Percentiles rank a stretch among this genome's conserved stretches.
Evolutionary conservation across 139 green algal genomes (phyloP).

Genomic region (Nannochloris sp.): DNA sequence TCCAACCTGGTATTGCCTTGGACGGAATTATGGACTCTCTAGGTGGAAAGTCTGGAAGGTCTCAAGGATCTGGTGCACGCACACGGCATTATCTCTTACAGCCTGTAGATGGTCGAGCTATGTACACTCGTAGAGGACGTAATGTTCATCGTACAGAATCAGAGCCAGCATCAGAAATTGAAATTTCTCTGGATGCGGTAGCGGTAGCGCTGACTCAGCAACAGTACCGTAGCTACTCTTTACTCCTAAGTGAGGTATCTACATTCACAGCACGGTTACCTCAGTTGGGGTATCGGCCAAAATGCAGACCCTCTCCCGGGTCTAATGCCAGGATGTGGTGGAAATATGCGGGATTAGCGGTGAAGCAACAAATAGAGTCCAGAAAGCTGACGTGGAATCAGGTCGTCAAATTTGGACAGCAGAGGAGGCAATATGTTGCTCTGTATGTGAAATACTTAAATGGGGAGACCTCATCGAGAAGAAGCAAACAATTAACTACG

Average conservation of each 20-base stretch:
- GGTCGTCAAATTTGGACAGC: constrained; percentile 18
- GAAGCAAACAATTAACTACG: background rate
- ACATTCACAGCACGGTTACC: constrained; percentile 41
- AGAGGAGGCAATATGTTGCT: constrained; percentile 63
- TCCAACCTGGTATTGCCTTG: constrained; percentile 41
- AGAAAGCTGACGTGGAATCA: constrained; percentile 38
- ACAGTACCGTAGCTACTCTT: constrained; percentile 68
- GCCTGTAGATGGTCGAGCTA: constrained; percentile 50
- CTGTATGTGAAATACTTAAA: constrained; percentile 49
- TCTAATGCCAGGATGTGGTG: constrained; percentile 60
- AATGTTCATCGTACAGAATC: constrained; percentile 29
- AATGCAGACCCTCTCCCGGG: constrained; percentile 24
- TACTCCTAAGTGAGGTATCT: constrained; percentile 62
- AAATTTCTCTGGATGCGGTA: constrained; percentile 37
- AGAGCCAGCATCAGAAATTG: constrained; percentile 27
- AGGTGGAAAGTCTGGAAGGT: background rate
- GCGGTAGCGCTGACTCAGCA: constrained; percentile 22
- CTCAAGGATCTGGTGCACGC: background rate
- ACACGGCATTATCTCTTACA: constrained; percentile 49
- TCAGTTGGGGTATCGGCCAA: constrained; percentile 50
- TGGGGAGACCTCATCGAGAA: background rate
- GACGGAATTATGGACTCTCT: too few relatives aligned
- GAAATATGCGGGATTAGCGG: constrained; percentile 58
- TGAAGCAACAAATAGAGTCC: constrained; percentile 22
- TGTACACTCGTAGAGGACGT: constrained; percentile 47